Conservation (phyloP, 805 yeast genomes). For the Torulaspora indica region DNA sequence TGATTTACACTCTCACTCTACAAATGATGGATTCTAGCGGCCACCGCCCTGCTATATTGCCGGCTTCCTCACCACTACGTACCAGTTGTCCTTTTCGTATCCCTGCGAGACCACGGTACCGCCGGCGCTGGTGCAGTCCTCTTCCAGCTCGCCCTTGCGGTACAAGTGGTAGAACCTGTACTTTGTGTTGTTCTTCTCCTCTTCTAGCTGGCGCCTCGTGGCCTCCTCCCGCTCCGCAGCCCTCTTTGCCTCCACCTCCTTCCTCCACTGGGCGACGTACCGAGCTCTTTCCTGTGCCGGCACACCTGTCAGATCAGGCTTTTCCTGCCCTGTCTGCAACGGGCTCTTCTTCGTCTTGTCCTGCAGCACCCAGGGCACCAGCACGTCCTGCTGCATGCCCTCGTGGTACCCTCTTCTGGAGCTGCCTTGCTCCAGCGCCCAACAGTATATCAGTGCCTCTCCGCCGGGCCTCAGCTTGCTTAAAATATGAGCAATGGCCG, state of each 20-base stretch:
- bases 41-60: background rate
- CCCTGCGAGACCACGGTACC: constrained; percentile 64
- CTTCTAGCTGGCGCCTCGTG: constrained; percentile 18
- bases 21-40: background rate
- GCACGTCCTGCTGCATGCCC: constrained; percentile 87
- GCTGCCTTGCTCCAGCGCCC: constrained; percentile 92
- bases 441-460: constrained; percentile 76
- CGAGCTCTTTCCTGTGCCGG: constrained; percentile 31
- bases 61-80: constrained; percentile 50
- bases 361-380: constrained; percentile 92
- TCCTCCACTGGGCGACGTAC: constrained; percentile 26
- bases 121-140: constrained; percentile 68
- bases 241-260: constrained; percentile 26
- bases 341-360: constrained; percentile 40
- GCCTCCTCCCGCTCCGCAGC: constrained; percentile 19
- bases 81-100: constrained; percentile 94
- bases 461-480: constrained; percentile 57
- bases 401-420: constrained; percentile 88
- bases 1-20: constrained; percentile 1
- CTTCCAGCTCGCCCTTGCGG: constrained; percentile 72
- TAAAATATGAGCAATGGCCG: constrained; percentile 68
- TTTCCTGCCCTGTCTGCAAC: constrained; percentile 13
- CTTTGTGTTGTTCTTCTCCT: constrained; percentile 46
- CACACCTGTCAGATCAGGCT: constrained; percentile 24
- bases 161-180: constrained; percentile 88